Evolutionary conservation across 129 eudicot species (phyloP).

Genomic region (sunflower (Helianthus annuus)): DNA sequence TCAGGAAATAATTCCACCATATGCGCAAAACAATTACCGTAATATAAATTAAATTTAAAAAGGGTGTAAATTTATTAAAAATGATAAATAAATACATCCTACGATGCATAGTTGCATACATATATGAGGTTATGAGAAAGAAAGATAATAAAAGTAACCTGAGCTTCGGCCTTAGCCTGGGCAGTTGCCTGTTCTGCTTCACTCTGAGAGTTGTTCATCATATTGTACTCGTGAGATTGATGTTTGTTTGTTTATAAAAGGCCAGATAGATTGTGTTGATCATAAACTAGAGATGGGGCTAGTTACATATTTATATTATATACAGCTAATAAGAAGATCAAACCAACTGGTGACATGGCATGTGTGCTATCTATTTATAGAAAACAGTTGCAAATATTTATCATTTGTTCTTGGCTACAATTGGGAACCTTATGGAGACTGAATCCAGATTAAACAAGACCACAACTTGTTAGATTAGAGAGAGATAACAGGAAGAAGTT

Average conservation of each 20-base stretch:
- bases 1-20: background rate
- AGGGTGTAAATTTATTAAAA: background rate
- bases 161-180: slow-evolving; percentile 62
- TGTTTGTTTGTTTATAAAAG: slow-evolving; percentile 12
- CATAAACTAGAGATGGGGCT: slow-evolving; percentile 9
- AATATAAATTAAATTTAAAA: background rate
- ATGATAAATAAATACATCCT: background rate
- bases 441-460: slow-evolving; percentile 27
- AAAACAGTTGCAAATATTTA: slow-evolving; percentile 16
- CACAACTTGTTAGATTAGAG: slow-evolving; percentile 25
- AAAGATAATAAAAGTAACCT: slow-evolving; percentile 35
- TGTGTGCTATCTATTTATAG: slow-evolving; percentile 20
- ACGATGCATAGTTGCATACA: background rate
- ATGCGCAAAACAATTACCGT: background rate
- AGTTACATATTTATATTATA: slow-evolving; percentile 10
- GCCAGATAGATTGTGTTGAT: slow-evolving; percentile 20
- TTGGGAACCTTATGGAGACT: slow-evolving; percentile 1
- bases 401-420: slow-evolving; percentile 1
- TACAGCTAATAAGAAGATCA: slow-evolving; percentile 30
- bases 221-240: slow-evolving; percentile 23
- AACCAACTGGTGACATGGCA: slow-evolving; percentile 14
- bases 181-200: slow-evolving; percentile 48
- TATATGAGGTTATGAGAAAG: slow-evolving; percentile 10
- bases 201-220: slow-evolving; percentile 44
- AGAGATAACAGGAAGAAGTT: slow-evolving; percentile 21